phyloP scores from a whole-genome alignment of 805 yeast species.

The Suhomyces emberorum region DNA sequence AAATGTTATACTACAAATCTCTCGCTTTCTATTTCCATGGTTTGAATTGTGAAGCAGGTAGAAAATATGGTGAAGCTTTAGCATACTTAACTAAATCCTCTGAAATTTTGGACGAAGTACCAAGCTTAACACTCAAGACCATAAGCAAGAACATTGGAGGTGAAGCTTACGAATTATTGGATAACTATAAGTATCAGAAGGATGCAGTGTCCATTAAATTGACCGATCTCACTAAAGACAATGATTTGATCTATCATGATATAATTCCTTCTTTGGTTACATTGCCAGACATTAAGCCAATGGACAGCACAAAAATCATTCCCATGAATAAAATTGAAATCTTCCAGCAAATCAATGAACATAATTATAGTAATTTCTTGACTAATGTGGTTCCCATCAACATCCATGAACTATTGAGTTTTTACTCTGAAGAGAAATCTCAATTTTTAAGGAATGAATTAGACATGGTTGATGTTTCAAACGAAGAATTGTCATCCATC shows the following conservation, averaged over 20 bases:
- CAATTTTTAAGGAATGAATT: conserved; percentile 66
- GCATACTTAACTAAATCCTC: conserved; percentile 56
- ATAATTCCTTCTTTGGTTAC: conserved; percentile 59
- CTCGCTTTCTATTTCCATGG: conserved; percentile 62
- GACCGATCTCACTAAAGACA: conserved; percentile 64
- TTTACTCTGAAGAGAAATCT: conserved; percentile 88
- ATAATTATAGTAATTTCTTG: conserved; percentile 53
- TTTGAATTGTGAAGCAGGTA: conserved; percentile 47
- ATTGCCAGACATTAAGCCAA: conserved; percentile 61
- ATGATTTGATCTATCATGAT: conserved; percentile 86
- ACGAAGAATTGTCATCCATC: conserved; percentile 74
- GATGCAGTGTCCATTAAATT: conserved; percentile 38
- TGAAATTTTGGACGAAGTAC: conserved; percentile 35
- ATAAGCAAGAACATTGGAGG: conserved; percentile 15
- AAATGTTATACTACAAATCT: conserved; percentile 53
- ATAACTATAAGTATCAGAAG: conserved; percentile 39
- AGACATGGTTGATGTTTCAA: conserved; percentile 72
- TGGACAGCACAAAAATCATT: conserved; percentile 65
- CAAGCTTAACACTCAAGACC: conserved; percentile 23
- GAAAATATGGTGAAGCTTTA: conserved; percentile 73
- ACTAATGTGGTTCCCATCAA: conserved; percentile 79
- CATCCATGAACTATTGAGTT: conserved; percentile 82
- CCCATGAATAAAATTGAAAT: conserved; percentile 45
- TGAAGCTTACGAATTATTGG: conserved; percentile 36
- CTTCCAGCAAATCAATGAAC: conserved; percentile 41